Evolutionary conservation across 1,139 yeast species (phyloP).

Genomic region (Meyerozyma carpophila): DNA sequence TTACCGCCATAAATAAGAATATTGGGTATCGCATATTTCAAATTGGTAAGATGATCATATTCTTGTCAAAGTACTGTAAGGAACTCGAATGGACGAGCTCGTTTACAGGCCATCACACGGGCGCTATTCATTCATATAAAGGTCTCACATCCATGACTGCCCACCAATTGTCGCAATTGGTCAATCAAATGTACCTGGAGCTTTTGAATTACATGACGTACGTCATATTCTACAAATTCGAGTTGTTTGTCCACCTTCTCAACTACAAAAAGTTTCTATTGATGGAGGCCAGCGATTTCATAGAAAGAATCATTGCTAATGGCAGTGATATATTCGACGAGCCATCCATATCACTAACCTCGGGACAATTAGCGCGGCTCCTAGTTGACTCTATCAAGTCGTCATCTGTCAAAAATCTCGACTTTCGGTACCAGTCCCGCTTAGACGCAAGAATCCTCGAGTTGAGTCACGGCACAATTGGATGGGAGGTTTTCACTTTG

Average conservation of each 20-base stretch:
- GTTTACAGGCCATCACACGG: slow-evolving; percentile 18
- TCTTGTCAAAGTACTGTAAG: slow-evolving; percentile 56
- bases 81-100: slow-evolving; percentile 56
- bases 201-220: slow-evolving; percentile 49
- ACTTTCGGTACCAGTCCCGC: slow-evolving; percentile 23
- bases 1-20: slow-evolving; percentile 28
- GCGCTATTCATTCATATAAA: neutral
- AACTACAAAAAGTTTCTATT: slow-evolving; percentile 65
- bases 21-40: slow-evolving; percentile 58
- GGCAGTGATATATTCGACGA: slow-evolving; percentile 53
- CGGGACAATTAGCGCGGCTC: slow-evolving; percentile 61
- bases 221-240: slow-evolving; percentile 45
- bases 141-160: slow-evolving; percentile 31
- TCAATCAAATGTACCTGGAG: slow-evolving; percentile 52
- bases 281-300: slow-evolving; percentile 74
- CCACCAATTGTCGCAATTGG: slow-evolving; percentile 23
- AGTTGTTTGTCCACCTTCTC: slow-evolving; percentile 49
- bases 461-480: slow-evolving; percentile 55
- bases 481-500: slow-evolving; percentile 91
- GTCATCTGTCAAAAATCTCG: slow-evolving; percentile 52
- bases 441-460: slow-evolving; percentile 81
- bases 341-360: slow-evolving; percentile 58
- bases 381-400: slow-evolving; percentile 61
- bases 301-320: slow-evolving; percentile 54
- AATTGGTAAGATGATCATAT: slow-evolving; percentile 74